phyloP scores from a whole-genome alignment of 257 asterid species.

The Paraleonurus japonicus region DNA sequence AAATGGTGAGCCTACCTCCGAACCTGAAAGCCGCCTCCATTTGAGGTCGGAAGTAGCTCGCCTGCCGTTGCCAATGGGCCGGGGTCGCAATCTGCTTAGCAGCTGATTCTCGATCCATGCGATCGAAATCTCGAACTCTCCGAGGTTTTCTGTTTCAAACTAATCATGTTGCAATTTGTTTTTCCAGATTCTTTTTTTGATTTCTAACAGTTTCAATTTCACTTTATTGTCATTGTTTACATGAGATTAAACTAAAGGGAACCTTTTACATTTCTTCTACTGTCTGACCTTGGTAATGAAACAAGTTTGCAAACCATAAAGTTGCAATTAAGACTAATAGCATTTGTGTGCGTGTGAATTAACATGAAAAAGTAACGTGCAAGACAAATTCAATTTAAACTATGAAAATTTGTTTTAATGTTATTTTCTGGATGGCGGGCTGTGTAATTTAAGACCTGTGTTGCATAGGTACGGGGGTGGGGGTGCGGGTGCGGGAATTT shows the following conservation, averaged over 20 bases:
- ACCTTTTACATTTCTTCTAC: background rate
- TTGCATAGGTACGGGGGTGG: too few relatives aligned
- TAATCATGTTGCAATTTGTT: background rate
- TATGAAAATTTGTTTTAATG: too few relatives aligned
- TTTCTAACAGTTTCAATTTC: background rate
- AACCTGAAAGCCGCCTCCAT: constrained; percentile 41
- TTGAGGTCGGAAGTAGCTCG: too few relatives aligned
- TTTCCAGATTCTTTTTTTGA: background rate
- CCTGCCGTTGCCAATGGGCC: too few relatives aligned
- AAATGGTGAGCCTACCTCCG: constrained; percentile 42
- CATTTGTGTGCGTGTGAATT: background rate
- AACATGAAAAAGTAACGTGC: too few relatives aligned
- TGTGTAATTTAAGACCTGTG: too few relatives aligned
- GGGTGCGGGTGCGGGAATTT: too few relatives aligned
- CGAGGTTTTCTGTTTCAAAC: constrained; percentile 44
- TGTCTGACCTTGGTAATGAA: too few relatives aligned
- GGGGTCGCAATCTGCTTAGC: too few relatives aligned
- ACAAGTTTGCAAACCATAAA: background rate
- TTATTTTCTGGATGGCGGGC: too few relatives aligned
- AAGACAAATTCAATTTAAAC: too few relatives aligned
- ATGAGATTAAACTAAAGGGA: too few relatives aligned
- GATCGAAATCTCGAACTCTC: constrained; percentile 87
- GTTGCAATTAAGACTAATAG: background rate
- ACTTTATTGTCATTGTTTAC: background rate
- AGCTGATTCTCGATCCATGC: constrained; percentile 83